Base-by-base conservation (phyloP, 2,329 filamentous ascomycete species). In the Colletotrichum eremochloae region DNA sequence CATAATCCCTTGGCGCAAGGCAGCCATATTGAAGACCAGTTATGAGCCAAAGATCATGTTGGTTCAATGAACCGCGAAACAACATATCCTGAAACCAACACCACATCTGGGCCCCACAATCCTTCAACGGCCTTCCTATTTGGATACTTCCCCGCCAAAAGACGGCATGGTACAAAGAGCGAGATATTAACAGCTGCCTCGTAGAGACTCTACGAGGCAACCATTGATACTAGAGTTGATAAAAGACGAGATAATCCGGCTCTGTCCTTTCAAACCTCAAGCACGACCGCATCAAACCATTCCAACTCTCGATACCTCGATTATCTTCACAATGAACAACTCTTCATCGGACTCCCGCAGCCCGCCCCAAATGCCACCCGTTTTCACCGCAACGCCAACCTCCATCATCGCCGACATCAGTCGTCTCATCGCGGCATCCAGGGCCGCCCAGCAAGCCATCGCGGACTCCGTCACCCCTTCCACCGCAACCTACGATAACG, bases 401-500 rank as follows among this genome's bases (percentile, higher is more conserved):
- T 29, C n/a, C 9, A 53, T 63, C 46, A 24, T 53, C 15, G 20
- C 33, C n/a, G 48, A 50, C 8, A 44, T 53, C 48, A 42, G 6
- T 15, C 48, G n/a, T n/a, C 61, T 63, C 24, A 18, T 63, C 36
- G 7, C 33, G 1, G 24, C 15, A n/a, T 36, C 33, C 36, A 36
- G 11, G 24, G 1, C n/a, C 48, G 61, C 48, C 20, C 61, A 42
- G 20, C 3, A 33, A n/a, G 15, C 33, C 33, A 63, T 63, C 15
- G 18, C 5, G n/a, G 42, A 53, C n/a, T 12, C 55, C 1, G 36
- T 67, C n/a, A n/a, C 24, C 3, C n/a, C 67, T 3, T 15, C 8
- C 2, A 38, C 38, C n/a, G 68, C 71, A 20, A 71, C 67, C 2
- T 67, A 63, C 31, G 14, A 36, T 18, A 71, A 67, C 4, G 44